phyloP scores from a whole-genome alignment of 495 filamentous ascomycete species.

The Penicillium subrubescens region DNA sequence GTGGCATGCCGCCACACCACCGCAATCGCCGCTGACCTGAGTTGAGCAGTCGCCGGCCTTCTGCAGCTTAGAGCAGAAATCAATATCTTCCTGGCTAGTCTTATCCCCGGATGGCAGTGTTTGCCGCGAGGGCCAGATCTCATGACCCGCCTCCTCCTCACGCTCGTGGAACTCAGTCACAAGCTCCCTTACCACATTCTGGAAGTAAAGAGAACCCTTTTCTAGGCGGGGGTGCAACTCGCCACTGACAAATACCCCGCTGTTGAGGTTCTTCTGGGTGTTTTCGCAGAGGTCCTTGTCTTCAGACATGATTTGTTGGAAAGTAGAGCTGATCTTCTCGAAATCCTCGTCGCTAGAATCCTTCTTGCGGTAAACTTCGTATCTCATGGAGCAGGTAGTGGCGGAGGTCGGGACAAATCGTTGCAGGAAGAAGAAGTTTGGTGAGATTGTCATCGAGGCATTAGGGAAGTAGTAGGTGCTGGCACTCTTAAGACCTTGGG shows the following conservation, averaged over 20 bases:
- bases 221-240: conserved; percentile 49
- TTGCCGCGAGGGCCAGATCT: conserved; percentile 55
- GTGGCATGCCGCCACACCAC: conserved; percentile 23
- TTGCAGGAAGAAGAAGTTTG: conserved; percentile 52
- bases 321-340: conserved; percentile 39
- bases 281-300: conserved; percentile 47
- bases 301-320: conserved; percentile 49
- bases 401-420: conserved; percentile 46
- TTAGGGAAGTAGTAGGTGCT: conserved; percentile 52
- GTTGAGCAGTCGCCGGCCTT: conserved; percentile 17
- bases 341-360: conserved; percentile 46
- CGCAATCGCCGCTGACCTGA: conserved; percentile 26
- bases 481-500: conserved; percentile 31
- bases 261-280: conserved; percentile 47
- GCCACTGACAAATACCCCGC: conserved; percentile 47
- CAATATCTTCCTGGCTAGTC: conserved; percentile 38
- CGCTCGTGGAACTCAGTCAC: conserved; percentile 40
- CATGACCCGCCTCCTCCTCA: conserved; percentile 40
- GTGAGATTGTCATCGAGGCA: conserved; percentile 44
- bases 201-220: conserved; percentile 49
- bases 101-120: conserved; percentile 29
- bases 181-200: conserved; percentile 43
- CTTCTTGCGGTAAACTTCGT: conserved; percentile 54
- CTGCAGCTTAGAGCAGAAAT: conserved; percentile 40
- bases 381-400: conserved; percentile 38